Evolutionary conservation across 1,284 basidiomycete species (phyloP).

Genomic region (Inonotus hispidus): DNA sequence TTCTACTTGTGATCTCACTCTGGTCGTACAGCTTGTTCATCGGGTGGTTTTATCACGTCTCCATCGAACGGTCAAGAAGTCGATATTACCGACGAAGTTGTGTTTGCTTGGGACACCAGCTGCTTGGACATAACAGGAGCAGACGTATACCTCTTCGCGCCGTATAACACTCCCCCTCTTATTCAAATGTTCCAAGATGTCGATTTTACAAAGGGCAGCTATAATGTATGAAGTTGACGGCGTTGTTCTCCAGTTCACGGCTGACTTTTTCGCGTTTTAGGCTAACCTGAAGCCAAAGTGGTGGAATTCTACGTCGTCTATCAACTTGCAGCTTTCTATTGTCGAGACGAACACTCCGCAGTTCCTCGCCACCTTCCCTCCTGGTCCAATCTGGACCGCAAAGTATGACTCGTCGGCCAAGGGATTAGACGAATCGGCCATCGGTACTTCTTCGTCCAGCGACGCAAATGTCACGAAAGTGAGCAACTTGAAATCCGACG

Average conservation of each 20-base stretch:
- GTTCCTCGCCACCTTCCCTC: constrained; percentile 53
- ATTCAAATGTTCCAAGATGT: constrained; percentile 65
- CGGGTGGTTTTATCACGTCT: constrained; percentile 61
- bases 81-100: constrained; percentile 49
- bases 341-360: constrained; percentile 47
- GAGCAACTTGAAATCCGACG: constrained; percentile 29
- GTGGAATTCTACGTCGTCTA: constrained; percentile 65
- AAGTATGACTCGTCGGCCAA: constrained; percentile 48
- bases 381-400: constrained; percentile 71
- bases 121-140: constrained; percentile 45
- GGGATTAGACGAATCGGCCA: constrained; percentile 36
- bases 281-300: constrained; percentile 60
- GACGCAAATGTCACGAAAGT: constrained; percentile 33
- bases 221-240: constrained; percentile 29
- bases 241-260: background rate
- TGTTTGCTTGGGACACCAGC: constrained; percentile 69
- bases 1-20: background rate
- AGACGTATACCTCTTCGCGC: constrained; percentile 74
- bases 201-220: constrained; percentile 49
- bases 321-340: constrained; percentile 63
- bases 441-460: constrained; percentile 33
- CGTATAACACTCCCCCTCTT: constrained; percentile 37
- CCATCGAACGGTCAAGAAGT: constrained; percentile 52
- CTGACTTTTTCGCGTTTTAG: constrained; percentile 16
- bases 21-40: constrained; percentile 39